Conservation (phyloP, 2,329 filamentous ascomycete genomes). For the Colletotrichum chrysophilum region DNA sequence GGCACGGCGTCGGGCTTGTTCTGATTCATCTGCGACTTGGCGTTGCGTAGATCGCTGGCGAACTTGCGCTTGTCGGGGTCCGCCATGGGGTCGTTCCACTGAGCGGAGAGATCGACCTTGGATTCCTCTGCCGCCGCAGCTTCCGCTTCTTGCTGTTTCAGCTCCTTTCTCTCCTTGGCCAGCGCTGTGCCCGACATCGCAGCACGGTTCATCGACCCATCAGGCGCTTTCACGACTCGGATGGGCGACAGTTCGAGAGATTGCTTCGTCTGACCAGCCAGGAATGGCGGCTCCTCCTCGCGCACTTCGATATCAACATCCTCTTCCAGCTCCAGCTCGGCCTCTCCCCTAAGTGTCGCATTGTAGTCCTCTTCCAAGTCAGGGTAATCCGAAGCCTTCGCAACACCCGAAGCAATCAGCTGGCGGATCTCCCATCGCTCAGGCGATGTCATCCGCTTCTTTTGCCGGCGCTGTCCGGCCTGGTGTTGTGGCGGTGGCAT, state of each 20-base stretch:
- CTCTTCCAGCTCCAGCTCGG: constrained; percentile 89
- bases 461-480: constrained; percentile 59
- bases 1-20: constrained; percentile 74
- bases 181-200: constrained; percentile 92
- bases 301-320: constrained; percentile 97
- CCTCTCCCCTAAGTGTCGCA: constrained; percentile 83
- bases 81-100: constrained; percentile 98
- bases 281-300: constrained; percentile 95
- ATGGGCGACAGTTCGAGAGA: constrained; percentile 95
- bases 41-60: constrained; percentile 80
- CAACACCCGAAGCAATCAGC: constrained; percentile 91
- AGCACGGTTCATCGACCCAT: constrained; percentile 96
- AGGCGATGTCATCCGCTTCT: constrained; percentile 94
- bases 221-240: constrained; percentile 93
- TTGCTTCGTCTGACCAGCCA: constrained; percentile 95
- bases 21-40: constrained; percentile 54
- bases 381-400: constrained; percentile 91
- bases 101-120: constrained; percentile 82
- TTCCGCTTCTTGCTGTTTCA: constrained; percentile 87
- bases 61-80: constrained; percentile 85
- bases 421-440: constrained; percentile 98
- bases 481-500: constrained; percentile 37
- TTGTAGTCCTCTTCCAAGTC: constrained; percentile 95
- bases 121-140: constrained; percentile 75
- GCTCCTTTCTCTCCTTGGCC: constrained; percentile 87